Evolutionary conservation across 2,329 filamentous ascomycete species (phyloP), one percentile per base, ranked within the genome.

Genomic region (Phaeophleospora eucalypticola): DNA sequence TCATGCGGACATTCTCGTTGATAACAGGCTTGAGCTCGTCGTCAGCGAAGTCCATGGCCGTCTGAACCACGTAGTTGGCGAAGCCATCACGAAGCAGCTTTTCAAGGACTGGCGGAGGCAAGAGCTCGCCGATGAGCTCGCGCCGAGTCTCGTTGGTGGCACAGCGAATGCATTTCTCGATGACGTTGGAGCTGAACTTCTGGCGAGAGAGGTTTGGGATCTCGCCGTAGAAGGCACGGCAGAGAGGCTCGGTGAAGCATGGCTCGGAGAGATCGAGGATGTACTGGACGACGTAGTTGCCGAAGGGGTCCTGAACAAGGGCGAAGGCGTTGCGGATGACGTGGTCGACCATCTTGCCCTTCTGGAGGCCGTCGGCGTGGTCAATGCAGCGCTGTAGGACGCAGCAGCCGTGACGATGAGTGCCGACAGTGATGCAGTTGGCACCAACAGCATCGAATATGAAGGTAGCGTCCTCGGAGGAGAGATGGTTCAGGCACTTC

Each of bases 101-200:
- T 61, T 96, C 89, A 52, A 97, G 84, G 70, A 95, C 89, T 48
- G 78, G 77, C 2, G 84, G 79, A 7, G 71, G 66, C 41, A 85
- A 75, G 64, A 98, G 84, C 72, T 97, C 93, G 29, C 86, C 81
- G 48, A 96, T 85, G 70, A 98, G 84, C 67, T 84, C 77, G 59
- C 89, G 85, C 65, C 86, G 89, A 42, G 86, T 86, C 8, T 79
- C 74, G 18, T 82, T 75, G 50, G 86, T 82, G 29, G 90, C 84
- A 65, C 89, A 95, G 46, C 93, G 89, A 49, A 97, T 72, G 58
- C 72, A 77, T 68, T 98, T 98, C 74, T 98, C 93, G 54, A 98
- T 91, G 48, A 98, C 93, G 60, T 98, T 98, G 62, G 93, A 97
- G 72, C 89, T 96, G 74, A 98, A 98, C 71, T 98, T 98, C 74